Percentiles rank a stretch among this genome's conserved stretches.
These are phyloP conservation scores for Yamadazyma kitorensis DNA, from an alignment of 805 yeast genomes.

Conservation along the genomic window DNA sequence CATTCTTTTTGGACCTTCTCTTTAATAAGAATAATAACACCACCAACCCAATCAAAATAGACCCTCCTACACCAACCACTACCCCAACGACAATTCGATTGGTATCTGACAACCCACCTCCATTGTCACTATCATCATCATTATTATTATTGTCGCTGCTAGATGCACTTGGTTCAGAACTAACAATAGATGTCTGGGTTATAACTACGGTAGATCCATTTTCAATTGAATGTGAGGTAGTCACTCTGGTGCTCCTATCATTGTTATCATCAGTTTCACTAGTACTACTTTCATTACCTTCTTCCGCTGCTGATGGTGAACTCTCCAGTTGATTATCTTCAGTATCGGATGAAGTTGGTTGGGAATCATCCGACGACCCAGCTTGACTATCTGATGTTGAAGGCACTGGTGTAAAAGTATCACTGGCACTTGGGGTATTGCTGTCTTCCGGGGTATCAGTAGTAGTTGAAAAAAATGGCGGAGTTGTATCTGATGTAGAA, in stretches of 20 bases:
- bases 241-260: slow-evolving; percentile 8
- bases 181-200: slow-evolving; percentile 34
- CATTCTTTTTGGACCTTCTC: slow-evolving; percentile 28
- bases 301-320: slow-evolving; percentile 1
- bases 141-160: slow-evolving; percentile 8
- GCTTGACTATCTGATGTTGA: too few species aligned
- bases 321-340: too few species aligned
- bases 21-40: slow-evolving; percentile 34
- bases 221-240: slow-evolving; percentile 32
- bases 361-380: not conserved
- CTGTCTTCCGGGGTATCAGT: too few species aligned
- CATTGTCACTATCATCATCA: slow-evolving; percentile 6
- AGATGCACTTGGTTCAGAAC: slow-evolving; percentile 23
- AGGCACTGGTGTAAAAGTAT: too few species aligned
- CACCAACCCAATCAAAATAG: slow-evolving; percentile 34
- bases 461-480: too few species aligned
- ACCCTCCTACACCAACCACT: slow-evolving; percentile 46
- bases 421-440: not conserved
- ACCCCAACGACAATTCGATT: slow-evolving; percentile 46
- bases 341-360: slow-evolving; percentile 2
- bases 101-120: slow-evolving; percentile 40
- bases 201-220: slow-evolving; percentile 38
- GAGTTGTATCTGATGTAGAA: not conserved
- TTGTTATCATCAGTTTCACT: not conserved
- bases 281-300: not conserved